These are phyloP conservation scores for Penicillium dipodomyicola DNA, from an alignment of 495 filamentous ascomycete species.

Conservation along the genomic window DNA sequence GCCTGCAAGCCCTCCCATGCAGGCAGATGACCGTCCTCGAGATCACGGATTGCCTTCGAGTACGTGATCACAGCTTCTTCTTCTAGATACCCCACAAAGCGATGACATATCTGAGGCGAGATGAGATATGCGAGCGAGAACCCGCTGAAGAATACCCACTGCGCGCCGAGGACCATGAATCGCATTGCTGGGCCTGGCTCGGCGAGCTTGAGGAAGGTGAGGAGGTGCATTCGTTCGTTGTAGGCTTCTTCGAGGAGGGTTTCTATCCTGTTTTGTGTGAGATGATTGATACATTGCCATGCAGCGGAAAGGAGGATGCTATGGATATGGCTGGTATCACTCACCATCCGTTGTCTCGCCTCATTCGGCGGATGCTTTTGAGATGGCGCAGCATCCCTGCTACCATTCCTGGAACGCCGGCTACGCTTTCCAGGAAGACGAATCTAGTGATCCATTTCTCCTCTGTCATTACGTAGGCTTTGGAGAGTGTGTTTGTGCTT, in stretches of 20 bases:
- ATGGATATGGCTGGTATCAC: neutral
- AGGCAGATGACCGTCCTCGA: conserved; percentile 76
- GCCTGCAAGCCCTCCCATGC: conserved; percentile 74
- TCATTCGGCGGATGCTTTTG: conserved; percentile 67
- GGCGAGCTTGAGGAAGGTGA: conserved; percentile 87
- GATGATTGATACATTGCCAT: neutral
- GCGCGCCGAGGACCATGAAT: conserved; percentile 73
- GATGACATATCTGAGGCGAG: conserved; percentile 82
- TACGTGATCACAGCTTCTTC: conserved; percentile 95
- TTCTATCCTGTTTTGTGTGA: conserved; percentile 51
- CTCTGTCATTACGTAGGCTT: conserved; percentile 55
- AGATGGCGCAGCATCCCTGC: conserved; percentile 83
- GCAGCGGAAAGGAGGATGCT: neutral
- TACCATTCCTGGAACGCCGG: conserved; percentile 88
- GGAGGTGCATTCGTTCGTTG: conserved; percentile 92
- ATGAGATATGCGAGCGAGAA: conserved; percentile 86
- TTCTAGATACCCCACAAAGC: conserved; percentile 93
- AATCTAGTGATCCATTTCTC: conserved; percentile 72
- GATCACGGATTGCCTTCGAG: conserved; percentile 74
- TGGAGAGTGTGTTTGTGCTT: conserved; percentile 15
- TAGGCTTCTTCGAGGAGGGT: conserved; percentile 87
- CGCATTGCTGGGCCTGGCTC: conserved; percentile 84
- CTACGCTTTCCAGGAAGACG: conserved; percentile 85
- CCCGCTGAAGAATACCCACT: conserved; percentile 86
- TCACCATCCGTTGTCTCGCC: conserved; percentile 81